phyloP scores from a whole-genome alignment of 305 asterid genomes.

The Solanum hybrid region DNA sequence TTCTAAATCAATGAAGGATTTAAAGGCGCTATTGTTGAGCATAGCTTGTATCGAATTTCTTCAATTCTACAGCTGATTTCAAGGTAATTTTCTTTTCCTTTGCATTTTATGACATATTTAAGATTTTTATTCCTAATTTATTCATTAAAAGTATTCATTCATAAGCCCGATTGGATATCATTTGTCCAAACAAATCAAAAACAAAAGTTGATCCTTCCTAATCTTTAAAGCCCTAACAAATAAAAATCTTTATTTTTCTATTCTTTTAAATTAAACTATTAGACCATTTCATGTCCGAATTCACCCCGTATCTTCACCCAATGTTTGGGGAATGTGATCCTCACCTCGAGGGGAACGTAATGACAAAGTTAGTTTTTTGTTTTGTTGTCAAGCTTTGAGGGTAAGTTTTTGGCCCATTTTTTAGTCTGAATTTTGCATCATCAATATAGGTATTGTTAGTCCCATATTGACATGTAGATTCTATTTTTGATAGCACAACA shows the following conservation, averaged over 20 bases:
- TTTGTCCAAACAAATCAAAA: not conserved
- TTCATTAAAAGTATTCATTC: not conserved
- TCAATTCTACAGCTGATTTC: not conserved
- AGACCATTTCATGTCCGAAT: not conserved
- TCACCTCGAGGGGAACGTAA: not conserved
- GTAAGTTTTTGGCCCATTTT: not conserved
- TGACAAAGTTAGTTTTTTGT: not conserved
- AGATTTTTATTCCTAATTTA: not conserved
- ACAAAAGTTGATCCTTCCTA: not conserved
- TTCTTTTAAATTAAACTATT: too few relatives aligned
- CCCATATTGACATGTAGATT: not conserved
- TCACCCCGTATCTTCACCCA: not conserved
- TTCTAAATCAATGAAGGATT: too few relatives aligned
- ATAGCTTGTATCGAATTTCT: not conserved
- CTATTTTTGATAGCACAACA: not conserved
- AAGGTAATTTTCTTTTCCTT: not conserved
- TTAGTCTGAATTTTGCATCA: too few relatives aligned
- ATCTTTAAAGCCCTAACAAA: too few relatives aligned
- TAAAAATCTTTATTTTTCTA: not conserved
- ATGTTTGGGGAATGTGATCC: not conserved
- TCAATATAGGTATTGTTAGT: not conserved
- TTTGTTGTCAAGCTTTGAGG: not conserved
- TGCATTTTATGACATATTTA: too few relatives aligned
- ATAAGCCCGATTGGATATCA: not conserved
- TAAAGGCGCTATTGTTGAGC: not conserved